Conservation (phyloP, 2,329 filamentous ascomycete genomes). For the Emmonsiellopsis sp. region DNA sequence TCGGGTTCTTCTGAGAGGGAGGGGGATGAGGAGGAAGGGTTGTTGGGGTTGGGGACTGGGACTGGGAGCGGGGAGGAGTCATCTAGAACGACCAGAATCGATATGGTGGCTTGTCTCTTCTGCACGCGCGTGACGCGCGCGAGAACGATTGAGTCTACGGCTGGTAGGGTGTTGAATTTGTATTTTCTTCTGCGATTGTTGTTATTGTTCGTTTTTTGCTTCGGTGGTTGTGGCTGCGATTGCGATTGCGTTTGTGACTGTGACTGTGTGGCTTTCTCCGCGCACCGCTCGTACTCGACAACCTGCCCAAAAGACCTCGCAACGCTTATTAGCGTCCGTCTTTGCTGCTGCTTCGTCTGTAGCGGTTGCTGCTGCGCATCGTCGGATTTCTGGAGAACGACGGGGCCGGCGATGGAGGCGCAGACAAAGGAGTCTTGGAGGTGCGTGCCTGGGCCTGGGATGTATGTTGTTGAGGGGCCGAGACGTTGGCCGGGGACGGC, state of each 20-base stretch:
- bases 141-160: constrained; percentile 71
- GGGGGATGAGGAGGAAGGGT: constrained; percentile 20
- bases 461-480: constrained; percentile 57
- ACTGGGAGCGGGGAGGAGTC: too few relatives aligned
- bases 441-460: constrained; percentile 75
- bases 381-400: constrained; percentile 45
- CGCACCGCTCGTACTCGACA: not conserved
- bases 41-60: constrained; percentile 1
- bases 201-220: constrained; percentile 13
- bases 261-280: not conserved
- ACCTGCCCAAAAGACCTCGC: constrained; percentile 38
- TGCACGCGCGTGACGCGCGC: constrained; percentile 79
- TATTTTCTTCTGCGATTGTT: constrained; percentile 11
- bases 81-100: constrained; percentile 73
- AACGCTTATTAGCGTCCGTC: constrained; percentile 13
- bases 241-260: not conserved
- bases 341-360: constrained; percentile 28
- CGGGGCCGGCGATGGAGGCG: constrained; percentile 71
- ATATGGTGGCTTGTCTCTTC: constrained; percentile 73
- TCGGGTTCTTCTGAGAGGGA: constrained; percentile 8
- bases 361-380: constrained; percentile 25
- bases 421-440: constrained; percentile 65
- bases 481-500: constrained; percentile 77
- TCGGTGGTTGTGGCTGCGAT: constrained; percentile 9
- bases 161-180: constrained; percentile 67